phyloP scores from a whole-genome alignment of 345 rosid species.

The Populus alba region DNA sequence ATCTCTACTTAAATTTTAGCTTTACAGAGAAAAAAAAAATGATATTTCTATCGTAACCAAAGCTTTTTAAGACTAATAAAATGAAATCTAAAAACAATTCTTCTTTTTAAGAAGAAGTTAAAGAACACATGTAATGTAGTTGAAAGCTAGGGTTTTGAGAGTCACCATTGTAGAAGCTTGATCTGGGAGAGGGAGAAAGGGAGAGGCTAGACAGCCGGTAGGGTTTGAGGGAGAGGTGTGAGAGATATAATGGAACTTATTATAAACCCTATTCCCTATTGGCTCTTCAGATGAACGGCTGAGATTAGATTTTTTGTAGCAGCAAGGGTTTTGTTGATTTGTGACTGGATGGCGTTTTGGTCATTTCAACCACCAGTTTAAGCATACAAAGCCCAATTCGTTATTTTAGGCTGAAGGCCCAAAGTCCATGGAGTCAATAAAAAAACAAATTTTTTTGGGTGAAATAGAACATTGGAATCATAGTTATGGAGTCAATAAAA shows the following conservation, averaged over 20 bases:
- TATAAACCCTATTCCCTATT: slow-evolving; percentile 14
- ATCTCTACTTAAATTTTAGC: neutral
- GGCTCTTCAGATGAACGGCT: slow-evolving; percentile 6
- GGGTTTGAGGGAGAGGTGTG: neutral
- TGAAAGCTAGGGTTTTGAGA: neutral
- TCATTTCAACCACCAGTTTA: neutral
- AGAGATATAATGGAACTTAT: neutral
- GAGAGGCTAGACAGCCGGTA: neutral
- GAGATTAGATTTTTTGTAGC: neutral
- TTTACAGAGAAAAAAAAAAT: neutral
- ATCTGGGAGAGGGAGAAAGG: neutral
- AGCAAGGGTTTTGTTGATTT: slow-evolving; percentile 12
- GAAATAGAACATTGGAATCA: too few species aligned
- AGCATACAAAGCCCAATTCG: neutral
- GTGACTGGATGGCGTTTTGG: neutral
- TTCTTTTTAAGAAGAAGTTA: too few species aligned
- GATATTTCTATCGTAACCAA: neutral
- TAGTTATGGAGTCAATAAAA: too few species aligned
- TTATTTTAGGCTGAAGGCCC: neutral
- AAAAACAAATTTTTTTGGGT: too few species aligned
- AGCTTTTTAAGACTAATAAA: neutral
- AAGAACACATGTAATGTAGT: neutral
- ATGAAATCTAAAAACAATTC: neutral
- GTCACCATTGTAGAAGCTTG: slow-evolving; percentile 15
- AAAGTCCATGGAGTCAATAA: too few species aligned